A percentile compares a stretch with the other conserved stretches of the same genome.
These are phyloP conservation scores for Schoenoplectus tabernaemontani DNA, from an alignment of 202 grass and related monocot genomes.

Conservation along the genomic window DNA sequence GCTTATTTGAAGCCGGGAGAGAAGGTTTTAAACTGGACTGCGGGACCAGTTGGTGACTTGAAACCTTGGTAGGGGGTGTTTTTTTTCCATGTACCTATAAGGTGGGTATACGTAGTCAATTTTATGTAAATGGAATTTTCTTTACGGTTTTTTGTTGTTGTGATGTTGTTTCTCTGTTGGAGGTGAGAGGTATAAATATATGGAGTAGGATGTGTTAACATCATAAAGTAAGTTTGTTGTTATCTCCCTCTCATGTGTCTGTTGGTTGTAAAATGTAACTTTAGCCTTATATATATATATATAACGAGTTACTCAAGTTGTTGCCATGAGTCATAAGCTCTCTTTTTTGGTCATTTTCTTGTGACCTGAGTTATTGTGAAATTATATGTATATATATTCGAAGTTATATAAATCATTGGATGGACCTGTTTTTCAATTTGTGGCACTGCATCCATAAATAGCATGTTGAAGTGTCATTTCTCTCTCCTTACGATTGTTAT, in stretches of 20 bases:
- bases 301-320: too few species aligned
- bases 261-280: slow-evolving; percentile 15
- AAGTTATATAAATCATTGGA: too few species aligned
- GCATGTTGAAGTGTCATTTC: too few species aligned
- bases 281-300: too few species aligned
- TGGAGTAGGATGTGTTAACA: background rate
- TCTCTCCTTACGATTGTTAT: too few species aligned
- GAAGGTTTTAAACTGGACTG: slow-evolving; percentile 80
- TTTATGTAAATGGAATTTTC: slow-evolving; percentile 12
- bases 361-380: background rate
- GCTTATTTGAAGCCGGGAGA: slow-evolving; percentile 52
- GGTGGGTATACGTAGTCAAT: background rate
- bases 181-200: background rate
- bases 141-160: background rate
- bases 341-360: background rate
- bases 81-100: background rate
- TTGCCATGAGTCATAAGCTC: background rate
- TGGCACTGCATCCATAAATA: too few species aligned
- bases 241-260: slow-evolving; percentile 11
- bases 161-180: slow-evolving; percentile 20
- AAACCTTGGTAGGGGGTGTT: slow-evolving; percentile 76
- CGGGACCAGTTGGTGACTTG: slow-evolving; percentile 65
- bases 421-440: too few species aligned
- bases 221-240: slow-evolving; percentile 10
- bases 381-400: too few species aligned